phyloP scores from a whole-genome alignment of 2,329 filamentous ascomycete species.

The Penicillium carneum region DNA sequence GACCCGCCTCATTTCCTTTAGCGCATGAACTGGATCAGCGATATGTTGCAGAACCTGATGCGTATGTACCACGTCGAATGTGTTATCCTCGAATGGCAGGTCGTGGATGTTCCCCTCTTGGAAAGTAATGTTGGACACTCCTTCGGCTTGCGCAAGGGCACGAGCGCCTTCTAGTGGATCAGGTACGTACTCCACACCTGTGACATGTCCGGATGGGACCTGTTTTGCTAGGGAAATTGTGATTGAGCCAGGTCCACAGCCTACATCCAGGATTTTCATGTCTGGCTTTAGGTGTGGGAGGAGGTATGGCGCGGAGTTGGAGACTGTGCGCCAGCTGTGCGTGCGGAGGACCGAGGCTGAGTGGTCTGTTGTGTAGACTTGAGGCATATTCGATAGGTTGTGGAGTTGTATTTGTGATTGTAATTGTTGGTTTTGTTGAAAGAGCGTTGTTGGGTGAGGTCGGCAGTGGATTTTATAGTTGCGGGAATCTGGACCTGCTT shows the following conservation, averaged over 20 bases:
- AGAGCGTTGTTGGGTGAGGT: neutral
- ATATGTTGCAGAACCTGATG: slow-evolving; percentile 68
- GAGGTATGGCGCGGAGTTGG: slow-evolving; percentile 52
- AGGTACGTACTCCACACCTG: slow-evolving; percentile 46
- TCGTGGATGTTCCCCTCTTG: slow-evolving; percentile 52
- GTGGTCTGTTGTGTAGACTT: slow-evolving; percentile 51
- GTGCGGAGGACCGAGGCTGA: slow-evolving; percentile 47
- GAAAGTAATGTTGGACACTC: slow-evolving; percentile 48
- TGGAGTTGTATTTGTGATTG: neutral
- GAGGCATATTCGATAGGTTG: slow-evolving; percentile 10
- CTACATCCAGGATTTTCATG: slow-evolving; percentile 54
- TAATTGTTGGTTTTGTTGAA: neutral
- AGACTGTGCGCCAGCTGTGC: slow-evolving; percentile 46
- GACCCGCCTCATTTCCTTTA: slow-evolving; percentile 65
- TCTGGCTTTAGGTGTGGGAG: slow-evolving; percentile 46
- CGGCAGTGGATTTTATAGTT: slow-evolving; percentile 3
- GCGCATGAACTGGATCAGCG: slow-evolving; percentile 57
- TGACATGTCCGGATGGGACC: slow-evolving; percentile 50
- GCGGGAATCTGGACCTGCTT: neutral
- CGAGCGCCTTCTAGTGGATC: slow-evolving; percentile 48
- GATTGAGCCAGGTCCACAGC: slow-evolving; percentile 57
- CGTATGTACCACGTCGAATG: slow-evolving; percentile 67
- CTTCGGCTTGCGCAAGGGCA: slow-evolving; percentile 37
- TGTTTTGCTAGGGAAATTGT: slow-evolving; percentile 50
- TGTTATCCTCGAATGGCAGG: slow-evolving; percentile 51